Conservation (phyloP, 208 protist genomes). For the Acanthamoeba rhysodes region DNA sequence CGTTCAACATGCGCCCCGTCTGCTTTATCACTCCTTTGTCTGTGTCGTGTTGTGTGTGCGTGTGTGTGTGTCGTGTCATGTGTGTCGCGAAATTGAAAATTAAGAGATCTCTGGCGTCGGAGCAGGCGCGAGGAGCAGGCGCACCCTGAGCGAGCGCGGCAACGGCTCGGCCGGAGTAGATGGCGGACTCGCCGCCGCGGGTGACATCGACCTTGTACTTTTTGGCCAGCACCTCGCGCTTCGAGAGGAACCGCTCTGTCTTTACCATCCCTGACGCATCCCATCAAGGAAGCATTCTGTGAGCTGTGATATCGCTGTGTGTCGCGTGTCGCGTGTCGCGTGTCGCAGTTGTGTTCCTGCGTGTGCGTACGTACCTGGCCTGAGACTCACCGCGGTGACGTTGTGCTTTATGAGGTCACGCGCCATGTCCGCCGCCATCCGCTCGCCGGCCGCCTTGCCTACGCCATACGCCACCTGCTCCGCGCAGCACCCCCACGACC, state of each 20-base stretch:
- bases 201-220: constrained; percentile 11
- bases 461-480: constrained; percentile 33
- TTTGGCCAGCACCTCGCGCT: constrained; percentile 10
- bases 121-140: too few relatives aligned
- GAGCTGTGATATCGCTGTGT: too few relatives aligned
- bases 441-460: constrained; percentile 36
- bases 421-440: constrained; percentile 57
- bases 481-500: background rate
- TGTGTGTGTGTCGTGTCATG: too few relatives aligned
- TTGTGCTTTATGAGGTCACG: constrained; percentile 15
- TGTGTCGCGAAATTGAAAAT: too few relatives aligned
- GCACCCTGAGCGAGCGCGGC: background rate
- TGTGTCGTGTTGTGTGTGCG: too few relatives aligned
- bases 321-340: too few relatives aligned
- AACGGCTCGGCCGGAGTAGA: constrained; percentile 46
- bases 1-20: constrained; percentile 22
- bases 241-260: constrained; percentile 23
- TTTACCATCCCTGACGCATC: background rate
- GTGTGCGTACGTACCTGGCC: background rate
- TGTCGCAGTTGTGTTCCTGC: too few relatives aligned
- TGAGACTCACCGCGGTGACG: constrained; percentile 16
- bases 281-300: too few relatives aligned
- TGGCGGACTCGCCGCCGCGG: background rate
- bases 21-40: background rate
- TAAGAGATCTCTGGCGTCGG: too few relatives aligned